These are phyloP conservation scores for Protomyces gravidus DNA, from an alignment of 1,139 yeast genomes.

Conservation along the genomic window DNA sequence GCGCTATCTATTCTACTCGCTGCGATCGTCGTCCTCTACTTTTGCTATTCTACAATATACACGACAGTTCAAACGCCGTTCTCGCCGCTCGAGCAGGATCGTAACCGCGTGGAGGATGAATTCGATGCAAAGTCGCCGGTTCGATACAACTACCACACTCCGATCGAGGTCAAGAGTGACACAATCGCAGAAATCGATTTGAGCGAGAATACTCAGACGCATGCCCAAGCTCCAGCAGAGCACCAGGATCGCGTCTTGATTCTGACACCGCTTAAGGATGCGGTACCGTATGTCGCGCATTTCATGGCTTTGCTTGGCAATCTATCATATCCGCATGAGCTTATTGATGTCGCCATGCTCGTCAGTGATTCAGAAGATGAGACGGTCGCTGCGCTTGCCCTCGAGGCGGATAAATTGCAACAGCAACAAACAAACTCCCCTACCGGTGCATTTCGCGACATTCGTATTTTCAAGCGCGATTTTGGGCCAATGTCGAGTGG, in stretches of 20 bases:
- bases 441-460: conserved; percentile 62
- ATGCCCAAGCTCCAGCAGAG: conserved; percentile 46
- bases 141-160: conserved; percentile 35
- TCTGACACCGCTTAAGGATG: conserved; percentile 75
- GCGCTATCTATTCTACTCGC: not conserved
- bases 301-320: conserved; percentile 83
- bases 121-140: not conserved
- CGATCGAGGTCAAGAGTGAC: conserved; percentile 33
- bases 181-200: conserved; percentile 48
- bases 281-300: conserved; percentile 72
- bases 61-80: not conserved
- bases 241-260: conserved; percentile 64
- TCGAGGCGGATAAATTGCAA: conserved; percentile 40
- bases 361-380: conserved; percentile 72
- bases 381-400: conserved; percentile 63
- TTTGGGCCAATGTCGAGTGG: conserved; percentile 74
- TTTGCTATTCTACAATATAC: not conserved
- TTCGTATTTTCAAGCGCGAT: conserved; percentile 73
- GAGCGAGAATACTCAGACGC: conserved; percentile 39
- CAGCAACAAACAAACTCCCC: conserved; percentile 4
- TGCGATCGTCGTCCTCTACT: not conserved
- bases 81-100: not conserved
- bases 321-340: conserved; percentile 73
- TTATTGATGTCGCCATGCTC: conserved; percentile 77
- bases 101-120: not conserved